Percentiles rank a stretch among this genome's conserved stretches.
These are phyloP conservation scores for Claviceps citrina DNA, from an alignment of 2,329 filamentous ascomycete species.

Conservation along the genomic window DNA sequence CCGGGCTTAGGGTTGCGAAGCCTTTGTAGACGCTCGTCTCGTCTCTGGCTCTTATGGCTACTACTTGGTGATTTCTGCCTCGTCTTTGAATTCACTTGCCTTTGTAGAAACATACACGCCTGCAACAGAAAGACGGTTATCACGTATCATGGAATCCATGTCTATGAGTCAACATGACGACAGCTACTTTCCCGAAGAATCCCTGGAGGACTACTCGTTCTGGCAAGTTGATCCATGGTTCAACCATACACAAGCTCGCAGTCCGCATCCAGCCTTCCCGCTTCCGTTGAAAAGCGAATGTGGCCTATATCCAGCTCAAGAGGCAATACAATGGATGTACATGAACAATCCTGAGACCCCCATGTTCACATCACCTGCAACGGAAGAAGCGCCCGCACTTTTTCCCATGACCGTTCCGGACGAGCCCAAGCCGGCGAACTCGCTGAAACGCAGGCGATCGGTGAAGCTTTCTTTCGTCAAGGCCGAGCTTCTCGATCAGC, in stretches of 20 bases:
- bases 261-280: background rate
- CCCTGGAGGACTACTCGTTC: background rate
- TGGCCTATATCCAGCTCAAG: background rate
- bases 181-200: background rate
- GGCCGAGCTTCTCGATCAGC: background rate
- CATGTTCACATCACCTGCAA: background rate
- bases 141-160: background rate
- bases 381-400: background rate
- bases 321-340: background rate
- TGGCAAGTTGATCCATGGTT: background rate
- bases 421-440: background rate
- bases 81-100: background rate
- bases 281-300: background rate
- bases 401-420: background rate
- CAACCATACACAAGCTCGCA: background rate
- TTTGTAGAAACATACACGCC: background rate
- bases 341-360: background rate
- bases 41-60: too few relatives aligned
- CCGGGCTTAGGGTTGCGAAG: background rate
- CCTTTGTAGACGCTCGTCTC: background rate
- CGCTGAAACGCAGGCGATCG: background rate
- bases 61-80: background rate
- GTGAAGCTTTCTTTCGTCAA: background rate
- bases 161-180: background rate
- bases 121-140: background rate